Base-by-base conservation (phyloP, 768 basidiomycete species). In the Suillus fuscotomentosus region DNA sequence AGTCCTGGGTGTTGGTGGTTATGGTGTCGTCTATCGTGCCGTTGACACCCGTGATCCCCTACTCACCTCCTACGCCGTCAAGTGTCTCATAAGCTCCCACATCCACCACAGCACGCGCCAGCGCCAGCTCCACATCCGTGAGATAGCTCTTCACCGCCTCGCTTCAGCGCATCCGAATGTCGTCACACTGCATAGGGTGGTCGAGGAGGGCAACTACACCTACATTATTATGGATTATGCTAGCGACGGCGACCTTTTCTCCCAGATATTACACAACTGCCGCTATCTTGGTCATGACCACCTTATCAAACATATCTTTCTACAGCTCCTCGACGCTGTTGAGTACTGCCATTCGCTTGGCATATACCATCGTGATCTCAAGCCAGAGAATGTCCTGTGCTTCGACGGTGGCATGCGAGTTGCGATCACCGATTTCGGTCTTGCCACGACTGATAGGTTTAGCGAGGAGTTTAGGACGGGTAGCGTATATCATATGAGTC, bases 401-500 rank as follows among this genome's bases (percentile, higher is more conserved):
- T 91, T 89, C 80, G 84, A 89, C 74, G 77, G 84, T 67, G 95
- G 95, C 56, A 80, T 83, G 68, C 83, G 86, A 60, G 85, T 97
- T 60, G 89, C 92, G 60, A 85, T 99, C 67, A 96, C 95, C 43
- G 97, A 99, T 78, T 99, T 99, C 76, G 97, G 97, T 27, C 85
- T 99, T 8, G 91, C 96, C 3, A 97, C 96, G 5, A 91, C 90
- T 24, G 94, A 97, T 67, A 86, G 85, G 72, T 81, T 86, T 62
- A 95, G 93, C 70, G 85, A 85, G 62, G 96, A 99, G 76, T 94
- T 95, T 77, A 87, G 93, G 60, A 97, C 95, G 42, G 96, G 96
- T n/a, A 95, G 93, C 70, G 87, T 95, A n/a, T 97, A 95, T 77
- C 97, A 97, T 78, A 96, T 99, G 91, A 95, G 94, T 72, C 96